Evolutionary conservation across 139 green algal genomes (phyloP), one percentile per base, ranked within the genome.

Genomic region (Auxenochlorella pyrenoidosa): DNA sequence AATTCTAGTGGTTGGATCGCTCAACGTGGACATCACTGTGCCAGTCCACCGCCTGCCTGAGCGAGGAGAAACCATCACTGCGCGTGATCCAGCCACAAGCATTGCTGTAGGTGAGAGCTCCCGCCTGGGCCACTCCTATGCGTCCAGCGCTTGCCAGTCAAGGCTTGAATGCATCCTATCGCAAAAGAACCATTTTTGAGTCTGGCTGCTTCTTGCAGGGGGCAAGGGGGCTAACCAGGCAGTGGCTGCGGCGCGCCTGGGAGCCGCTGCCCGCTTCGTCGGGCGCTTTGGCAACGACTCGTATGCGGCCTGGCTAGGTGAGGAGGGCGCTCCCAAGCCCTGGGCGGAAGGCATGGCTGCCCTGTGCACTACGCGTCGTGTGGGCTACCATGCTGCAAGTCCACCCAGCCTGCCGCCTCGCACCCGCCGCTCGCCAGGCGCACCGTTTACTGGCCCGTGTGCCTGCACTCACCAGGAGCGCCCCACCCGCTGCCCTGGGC

Each of bases 181-280:
- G n/a, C n/a, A n/a, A n/a, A n/a, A n/a, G n/a, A n/a, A n/a, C n/a
- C n/a, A n/a, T n/a, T n/a, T n/a, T n/a, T n/a, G n/a, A n/a, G n/a
- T n/a, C n/a, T n/a, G n/a, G n/a, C n/a, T n/a, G n/a, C 36, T 26
- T 30, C n/a, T 2, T 5, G 68, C 30, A 18, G 41, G 91, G 0
- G 91, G 91, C 73, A 94, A 94, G 79, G 94, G 94, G 51, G 94
- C 94, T 43, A 96, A 96, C 84, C 94, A 96, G 82, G 94, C 94
- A 21, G 91, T 95, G 8, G 91, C 90, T 24, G 92, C 87, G 34
- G 93, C 90, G 0, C 87, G 90, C 8, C 79, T 93, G 40, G 36
- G 34, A 0, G 75, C 75, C 0, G 59, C 54, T 71, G 86, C 58
- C 30, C 65, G 68, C 34, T 94, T 95, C 32, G 81, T 94, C 5